These are phyloP conservation scores for Alternaria incomplexa DNA, from an alignment of 2,329 filamentous ascomycete species.

Conservation along the genomic window DNA sequence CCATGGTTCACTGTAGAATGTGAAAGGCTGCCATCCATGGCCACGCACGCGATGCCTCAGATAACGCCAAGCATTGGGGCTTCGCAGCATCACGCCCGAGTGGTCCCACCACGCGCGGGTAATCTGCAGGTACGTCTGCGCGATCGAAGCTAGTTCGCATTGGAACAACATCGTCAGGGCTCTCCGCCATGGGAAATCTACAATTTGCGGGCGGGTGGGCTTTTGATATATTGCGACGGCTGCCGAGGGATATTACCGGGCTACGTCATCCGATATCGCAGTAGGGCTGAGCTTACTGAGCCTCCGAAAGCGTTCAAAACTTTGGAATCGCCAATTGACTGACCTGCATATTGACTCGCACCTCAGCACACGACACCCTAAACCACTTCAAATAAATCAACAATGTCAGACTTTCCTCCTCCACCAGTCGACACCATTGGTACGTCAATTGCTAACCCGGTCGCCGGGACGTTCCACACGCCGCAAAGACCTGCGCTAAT, in stretches of 20 bases:
- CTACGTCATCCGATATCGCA: constrained; percentile 43
- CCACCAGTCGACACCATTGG: constrained; percentile 78
- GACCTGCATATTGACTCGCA: constrained; percentile 6
- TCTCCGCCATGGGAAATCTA: neutral
- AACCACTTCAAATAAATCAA: constrained; percentile 6
- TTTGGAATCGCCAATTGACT: constrained; percentile 8
- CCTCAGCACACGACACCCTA: constrained; percentile 8
- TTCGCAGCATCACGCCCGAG: constrained; percentile 8
- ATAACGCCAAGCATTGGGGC: constrained; percentile 19
- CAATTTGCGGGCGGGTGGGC: constrained; percentile 10
- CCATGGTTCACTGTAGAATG: constrained; percentile 3
- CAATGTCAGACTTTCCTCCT: constrained; percentile 63
- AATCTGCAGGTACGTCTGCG: constrained; percentile 12
- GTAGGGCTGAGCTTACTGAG: constrained; percentile 24
- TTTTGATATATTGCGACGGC: constrained; percentile 31
- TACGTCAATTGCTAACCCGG: constrained; percentile 39
- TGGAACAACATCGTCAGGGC: constrained; percentile 1
- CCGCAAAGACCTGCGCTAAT: constrained; percentile 11
- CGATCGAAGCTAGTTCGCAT: constrained; percentile 8
- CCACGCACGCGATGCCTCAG: constrained; percentile 15
- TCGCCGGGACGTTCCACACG: neutral
- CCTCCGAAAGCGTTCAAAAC: constrained; percentile 21
- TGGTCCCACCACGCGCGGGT: constrained; percentile 13
- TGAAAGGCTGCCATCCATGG: constrained; percentile 1
- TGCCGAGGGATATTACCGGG: constrained; percentile 35